Base-by-base conservation (phyloP, 2,329 filamentous ascomycete species). In the Alternaria sp. region DNA sequence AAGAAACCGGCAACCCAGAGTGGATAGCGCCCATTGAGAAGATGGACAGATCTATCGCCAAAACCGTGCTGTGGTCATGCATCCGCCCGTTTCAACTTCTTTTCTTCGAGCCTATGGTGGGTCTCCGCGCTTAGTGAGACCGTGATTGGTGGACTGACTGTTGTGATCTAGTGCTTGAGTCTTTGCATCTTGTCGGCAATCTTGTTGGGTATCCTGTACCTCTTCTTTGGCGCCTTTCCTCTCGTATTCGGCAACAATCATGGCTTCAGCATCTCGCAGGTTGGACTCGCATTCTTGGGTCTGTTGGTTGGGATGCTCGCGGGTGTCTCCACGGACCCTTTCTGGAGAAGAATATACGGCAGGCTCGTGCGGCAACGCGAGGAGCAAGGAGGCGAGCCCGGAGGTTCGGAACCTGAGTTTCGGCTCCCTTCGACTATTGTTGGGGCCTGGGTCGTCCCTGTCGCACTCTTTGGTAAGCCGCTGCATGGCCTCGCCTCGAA, bases 151-250 rank as follows among this genome's bases (percentile, higher is more conserved):
- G 65, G 65, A 68, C 71, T 77, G 67, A 77, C 61, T 67, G 64
- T 50, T 47, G 55, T 66, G 65, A 25, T 62, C 17, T 61, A 81
- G 78, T 92, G 90, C 63, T 83, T 96, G 61, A 89, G 89, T 69
- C 88, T 97, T 25, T 96, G 93, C 79, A 81, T 96, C 21, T 91
- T 94, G 71, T 92, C 92, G 1, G 93, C 93, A 43, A 88, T 97
- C 57, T 83, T 97, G n/a, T 84, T 97, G 8, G 94, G 93, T 6
- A 91, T 97, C 47, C 82, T 97, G 3, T 97, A 97, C 76, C 87
- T 97, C 43, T 97, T 96, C 83, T 96, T 97, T 77, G 93, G 93
- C 19, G 93, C 93, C 0, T 97, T 97, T 73, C 87, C 91, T 6
- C 83, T 96, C 47, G 89, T 97, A 15, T 97, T 97, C 74, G 78